Conservation (phyloP, 257 asterid genomes). For the Jacaranda copaia region DNA sequence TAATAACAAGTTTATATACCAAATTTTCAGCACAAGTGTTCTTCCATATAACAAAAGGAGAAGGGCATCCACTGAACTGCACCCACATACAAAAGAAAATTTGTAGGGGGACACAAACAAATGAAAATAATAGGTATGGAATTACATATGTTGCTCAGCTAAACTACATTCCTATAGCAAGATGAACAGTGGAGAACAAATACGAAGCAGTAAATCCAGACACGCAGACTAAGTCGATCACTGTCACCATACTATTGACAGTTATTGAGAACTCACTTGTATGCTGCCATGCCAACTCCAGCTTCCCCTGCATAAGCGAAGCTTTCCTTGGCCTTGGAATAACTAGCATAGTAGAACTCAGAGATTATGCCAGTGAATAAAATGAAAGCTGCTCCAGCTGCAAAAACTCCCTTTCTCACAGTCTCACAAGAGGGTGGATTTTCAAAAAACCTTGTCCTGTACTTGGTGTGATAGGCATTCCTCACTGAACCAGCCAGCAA, state of each 20-base stretch:
- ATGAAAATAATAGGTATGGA: slow-evolving; percentile 25
- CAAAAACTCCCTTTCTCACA: slow-evolving; percentile 89
- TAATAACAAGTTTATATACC: too few species aligned
- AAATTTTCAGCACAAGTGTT: too few species aligned
- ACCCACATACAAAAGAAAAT: slow-evolving; percentile 21
- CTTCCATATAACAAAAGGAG: neutral
- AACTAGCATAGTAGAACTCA: slow-evolving; percentile 68
- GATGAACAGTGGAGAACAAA: slow-evolving; percentile 24
- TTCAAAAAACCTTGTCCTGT: slow-evolving; percentile 51
- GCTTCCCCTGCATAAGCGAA: slow-evolving; percentile 63
- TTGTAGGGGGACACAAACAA: slow-evolving; percentile 28
- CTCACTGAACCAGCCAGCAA: slow-evolving; percentile 90
- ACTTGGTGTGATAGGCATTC: slow-evolving; percentile 91
- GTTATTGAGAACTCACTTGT: slow-evolving; percentile 46
- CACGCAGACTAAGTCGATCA: slow-evolving; percentile 2
- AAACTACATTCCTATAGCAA: slow-evolving; percentile 38
- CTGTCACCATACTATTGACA: neutral
- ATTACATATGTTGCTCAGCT: slow-evolving; percentile 35
- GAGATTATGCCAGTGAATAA: slow-evolving; percentile 79
- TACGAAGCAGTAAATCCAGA: slow-evolving; percentile 23
- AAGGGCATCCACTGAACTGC: neutral
- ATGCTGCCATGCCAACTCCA: slow-evolving; percentile 77
- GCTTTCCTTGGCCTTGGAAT: slow-evolving; percentile 61
- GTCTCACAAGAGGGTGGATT: slow-evolving; percentile 83
- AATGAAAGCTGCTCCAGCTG: slow-evolving; percentile 88